These are phyloP conservation scores for Pseudogymnoascus sp. DNA, from an alignment of 2,329 filamentous ascomycete genomes.

Conservation along the genomic window DNA sequence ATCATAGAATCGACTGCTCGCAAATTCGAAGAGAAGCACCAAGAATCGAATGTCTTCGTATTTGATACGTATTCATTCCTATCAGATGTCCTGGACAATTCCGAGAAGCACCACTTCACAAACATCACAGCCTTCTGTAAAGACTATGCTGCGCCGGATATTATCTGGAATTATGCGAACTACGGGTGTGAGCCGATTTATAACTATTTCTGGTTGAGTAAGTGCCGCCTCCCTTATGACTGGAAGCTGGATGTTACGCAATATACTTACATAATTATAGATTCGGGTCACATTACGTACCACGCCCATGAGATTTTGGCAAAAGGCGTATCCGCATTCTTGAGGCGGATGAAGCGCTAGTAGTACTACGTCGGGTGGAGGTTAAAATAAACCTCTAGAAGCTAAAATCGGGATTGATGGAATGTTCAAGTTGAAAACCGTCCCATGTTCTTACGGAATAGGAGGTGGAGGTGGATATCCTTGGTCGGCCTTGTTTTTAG, in stretches of 20 bases:
- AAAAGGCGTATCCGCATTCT: constrained; percentile 21
- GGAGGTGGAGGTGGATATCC: neutral
- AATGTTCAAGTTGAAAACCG: neutral
- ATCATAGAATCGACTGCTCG: constrained; percentile 28
- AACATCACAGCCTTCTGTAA: constrained; percentile 42
- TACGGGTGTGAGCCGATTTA: constrained; percentile 41
- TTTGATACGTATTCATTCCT: constrained; percentile 41
- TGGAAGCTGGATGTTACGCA: no score
- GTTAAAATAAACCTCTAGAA: neutral
- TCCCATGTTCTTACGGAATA: neutral
- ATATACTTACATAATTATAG: neutral
- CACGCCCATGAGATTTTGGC: constrained; percentile 37
- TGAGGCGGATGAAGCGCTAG: constrained; percentile 15
- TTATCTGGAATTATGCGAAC: constrained; percentile 35
- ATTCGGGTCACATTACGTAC: constrained; percentile 39
- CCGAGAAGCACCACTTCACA: constrained; percentile 37
- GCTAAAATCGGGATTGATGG: neutral
- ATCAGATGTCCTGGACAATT: constrained; percentile 38
- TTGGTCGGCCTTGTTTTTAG: neutral
- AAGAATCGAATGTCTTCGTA: constrained; percentile 34
- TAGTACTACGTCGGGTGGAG: neutral
- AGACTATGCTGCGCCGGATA: constrained; percentile 41
- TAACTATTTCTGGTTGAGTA: constrained; percentile 44
- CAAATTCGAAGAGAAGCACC: constrained; percentile 23
- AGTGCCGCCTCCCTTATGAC: neutral